Percentiles rank a stretch among this genome's conserved stretches.
These are phyloP conservation scores for Angophora floribunda DNA, from an alignment of 345 rosid species.

Conservation along the genomic window DNA sequence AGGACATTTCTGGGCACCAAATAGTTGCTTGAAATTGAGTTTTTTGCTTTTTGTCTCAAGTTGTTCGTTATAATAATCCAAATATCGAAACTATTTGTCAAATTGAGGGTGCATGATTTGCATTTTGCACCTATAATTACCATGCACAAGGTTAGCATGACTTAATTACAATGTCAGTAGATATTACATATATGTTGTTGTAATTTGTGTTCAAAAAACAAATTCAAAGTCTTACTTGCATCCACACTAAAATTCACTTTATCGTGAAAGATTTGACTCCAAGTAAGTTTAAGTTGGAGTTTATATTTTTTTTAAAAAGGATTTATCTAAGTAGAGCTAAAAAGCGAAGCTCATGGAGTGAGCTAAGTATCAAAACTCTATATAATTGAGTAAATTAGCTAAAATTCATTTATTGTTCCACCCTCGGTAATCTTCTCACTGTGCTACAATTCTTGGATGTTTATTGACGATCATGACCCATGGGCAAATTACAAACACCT, in stretches of 20 bases:
- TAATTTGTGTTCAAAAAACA: neutral
- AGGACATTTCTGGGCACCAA: neutral
- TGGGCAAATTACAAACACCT: neutral
- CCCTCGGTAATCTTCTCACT: neutral
- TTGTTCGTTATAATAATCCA: neutral
- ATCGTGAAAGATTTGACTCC: neutral
- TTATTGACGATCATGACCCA: no score
- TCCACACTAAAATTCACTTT: neutral
- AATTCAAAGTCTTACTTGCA: neutral
- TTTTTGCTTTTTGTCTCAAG: neutral
- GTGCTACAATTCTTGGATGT: neutral
- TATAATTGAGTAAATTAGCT: neutral
- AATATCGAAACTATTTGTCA: neutral
- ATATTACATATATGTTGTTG: accelerated
- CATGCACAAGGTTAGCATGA: neutral
- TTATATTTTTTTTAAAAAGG: neutral
- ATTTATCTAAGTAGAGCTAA: neutral
- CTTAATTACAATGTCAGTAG: neutral
- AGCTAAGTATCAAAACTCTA: accelerated
- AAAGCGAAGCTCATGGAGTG: neutral
- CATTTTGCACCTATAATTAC: neutral
- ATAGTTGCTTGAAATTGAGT: neutral
- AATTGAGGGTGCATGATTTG: neutral
- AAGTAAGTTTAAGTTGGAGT: neutral
- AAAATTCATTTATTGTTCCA: no score